Base-by-base conservation (phyloP, 495 filamentous ascomycete species). In the Parathielavia hyrcaniae region DNA sequence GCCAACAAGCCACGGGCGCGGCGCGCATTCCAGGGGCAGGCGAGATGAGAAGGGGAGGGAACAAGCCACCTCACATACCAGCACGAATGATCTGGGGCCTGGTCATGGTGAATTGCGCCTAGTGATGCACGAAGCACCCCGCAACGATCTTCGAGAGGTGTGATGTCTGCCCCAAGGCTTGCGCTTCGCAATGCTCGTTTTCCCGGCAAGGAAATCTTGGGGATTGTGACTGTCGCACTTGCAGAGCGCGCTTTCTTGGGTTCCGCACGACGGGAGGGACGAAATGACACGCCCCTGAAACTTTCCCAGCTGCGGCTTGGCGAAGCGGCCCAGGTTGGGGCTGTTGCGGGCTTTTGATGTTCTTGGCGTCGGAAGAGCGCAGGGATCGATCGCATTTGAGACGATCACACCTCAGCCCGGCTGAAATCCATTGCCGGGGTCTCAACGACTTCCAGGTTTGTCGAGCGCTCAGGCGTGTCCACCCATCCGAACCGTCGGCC, bases 51-150 rank as follows among this genome's bases (percentile, higher is more conserved):
- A 64, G 53, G 59, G 50, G 60, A 60, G 22, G 47, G 30, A 34
- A 64, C 26, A 3, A 30, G 6, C 26, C 6, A 30, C 6, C 26
- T n/a, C 54, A 67, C 67, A 63, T 83, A 91, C 87, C 87, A 66
- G 87, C 88, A 73, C 88, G 80, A 70, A 91, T 84, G 58, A 90
- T 88, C 62, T 84, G 79, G 67, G 87, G 87, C 68, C 87, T 82
- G 63, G 86, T 82, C 87, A 90, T 90, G 64, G 60, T 75, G 75
- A 62, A 61, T 40, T 56, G 45, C 54, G 50, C 55, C 43, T 39
- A 55, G 38, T 55, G 47, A 19, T 50, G 66, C 59, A 59, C 59
- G 47, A 53, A 61, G 38, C 58, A 26, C 58, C 60, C 61, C 43
- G 61, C 61, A 45, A 44, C 36, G 40, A 54, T 35, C 26, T 30